Percentiles rank a stretch among this genome's conserved stretches.
Evolutionary conservation across 2,329 filamentous ascomycete genomes (phyloP).

Genomic region (Cladobotryum mycophilum): DNA sequence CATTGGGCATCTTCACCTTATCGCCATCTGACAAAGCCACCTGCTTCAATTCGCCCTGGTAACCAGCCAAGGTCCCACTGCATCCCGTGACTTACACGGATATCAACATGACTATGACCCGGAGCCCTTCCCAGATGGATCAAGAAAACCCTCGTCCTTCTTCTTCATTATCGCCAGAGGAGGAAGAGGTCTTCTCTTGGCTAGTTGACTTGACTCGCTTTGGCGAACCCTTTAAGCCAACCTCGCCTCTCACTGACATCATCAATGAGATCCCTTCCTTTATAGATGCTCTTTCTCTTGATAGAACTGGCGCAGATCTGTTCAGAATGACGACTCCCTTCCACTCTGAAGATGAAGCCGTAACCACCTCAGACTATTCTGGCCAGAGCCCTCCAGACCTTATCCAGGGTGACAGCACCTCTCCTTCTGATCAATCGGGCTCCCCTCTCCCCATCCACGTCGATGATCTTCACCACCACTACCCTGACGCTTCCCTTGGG

Average conservation of each 20-base stretch:
- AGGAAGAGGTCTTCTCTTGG: constrained; percentile 29
- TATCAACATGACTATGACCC: constrained; percentile 33
- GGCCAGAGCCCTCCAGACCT: constrained; percentile 33
- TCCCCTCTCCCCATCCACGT: constrained; percentile 26
- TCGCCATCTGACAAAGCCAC: constrained; percentile 32
- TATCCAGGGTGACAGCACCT: constrained; percentile 32
- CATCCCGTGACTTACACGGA: constrained; percentile 36
- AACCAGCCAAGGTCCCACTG: constrained; percentile 36
- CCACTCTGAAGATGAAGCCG: constrained; percentile 27
- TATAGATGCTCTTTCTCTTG: constrained; percentile 28
- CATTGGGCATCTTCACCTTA: constrained; percentile 35
- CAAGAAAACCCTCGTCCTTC: constrained; percentile 32
- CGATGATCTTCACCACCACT: constrained; percentile 25
- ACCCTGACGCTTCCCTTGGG: constrained; percentile 26
- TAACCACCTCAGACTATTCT: constrained; percentile 30
- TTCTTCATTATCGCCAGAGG: constrained; percentile 26
- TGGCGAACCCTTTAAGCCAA: constrained; percentile 20
- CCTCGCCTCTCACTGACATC: constrained; percentile 26
- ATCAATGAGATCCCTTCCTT: constrained; percentile 30
- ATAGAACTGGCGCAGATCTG: constrained; percentile 24
- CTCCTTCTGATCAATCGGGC: constrained; percentile 35
- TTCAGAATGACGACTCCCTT: constrained; percentile 28
- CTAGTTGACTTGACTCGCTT: constrained; percentile 34
- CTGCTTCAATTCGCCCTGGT: constrained; percentile 31
- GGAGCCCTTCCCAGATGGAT: constrained; percentile 29